Evolutionary conservation across 768 basidiomycete species (phyloP), one percentile per base, ranked within the genome.

Genomic region (Kwoniella bestiolae): DNA sequence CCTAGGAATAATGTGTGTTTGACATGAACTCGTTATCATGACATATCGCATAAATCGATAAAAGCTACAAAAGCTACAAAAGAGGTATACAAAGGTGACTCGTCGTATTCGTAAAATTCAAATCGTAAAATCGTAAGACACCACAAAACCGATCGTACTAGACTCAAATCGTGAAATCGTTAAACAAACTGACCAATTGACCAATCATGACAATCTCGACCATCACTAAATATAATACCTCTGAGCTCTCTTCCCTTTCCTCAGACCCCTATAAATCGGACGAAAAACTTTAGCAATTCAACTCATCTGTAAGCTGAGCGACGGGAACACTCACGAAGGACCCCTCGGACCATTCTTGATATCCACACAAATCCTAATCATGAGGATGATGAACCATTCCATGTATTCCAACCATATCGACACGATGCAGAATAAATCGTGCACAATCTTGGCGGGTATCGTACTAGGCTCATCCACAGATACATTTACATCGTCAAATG

Each of bases 351-450:
- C 69, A 23, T 59, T 49, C 26, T 50, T 34, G n/a, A 73, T 44
- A 34, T 76, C 74, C 16, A 71, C 41, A 44, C 50, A 44, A 5
- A 76, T 60, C 31, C 69, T 57, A 25, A 65, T 68, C 18, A 61
- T 45, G 0, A 73, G 31, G 46, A 76, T 60, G 4, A 71, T 49
- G 14, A 56, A 18, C 58, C 66, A 70, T 55, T 76, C 74, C 3
- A 73, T 26, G 31, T 63, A 71, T 29, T 76, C 72, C 25, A 71
- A 21, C 29, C 69, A 52, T 44, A 76, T 71, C 9, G 60, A 50
- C 11, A 69, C 12, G 44, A 67, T 60, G 31, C 72, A 72, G n/a
- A 76, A 61, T 11, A 72, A 11, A 35, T 76, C 74, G 38, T 73
- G 65, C 5, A 76, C 72, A 8, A 76, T 23, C 35, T 60, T 59